These are phyloP conservation scores for Apiospora pterosperma DNA, from an alignment of 2,329 filamentous ascomycete species.

Conservation along the genomic window DNA sequence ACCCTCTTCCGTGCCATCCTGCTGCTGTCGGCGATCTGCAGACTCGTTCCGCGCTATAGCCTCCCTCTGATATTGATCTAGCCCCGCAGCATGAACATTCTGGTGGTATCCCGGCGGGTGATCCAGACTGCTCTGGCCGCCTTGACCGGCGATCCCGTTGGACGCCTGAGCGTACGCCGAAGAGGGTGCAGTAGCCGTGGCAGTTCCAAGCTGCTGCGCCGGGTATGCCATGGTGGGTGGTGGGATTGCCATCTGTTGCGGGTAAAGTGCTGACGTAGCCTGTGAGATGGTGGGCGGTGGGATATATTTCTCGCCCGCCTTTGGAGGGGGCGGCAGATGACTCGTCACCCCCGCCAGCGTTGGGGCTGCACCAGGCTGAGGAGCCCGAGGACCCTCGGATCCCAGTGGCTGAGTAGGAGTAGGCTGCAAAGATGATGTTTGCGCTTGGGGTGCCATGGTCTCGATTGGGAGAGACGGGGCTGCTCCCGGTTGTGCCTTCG, in stretches of 20 bases:
- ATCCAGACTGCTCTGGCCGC: constrained; percentile 27
- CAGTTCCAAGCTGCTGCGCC: constrained; percentile 41
- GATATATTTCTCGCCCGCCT: constrained; percentile 41
- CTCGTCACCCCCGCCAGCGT: constrained; percentile 31
- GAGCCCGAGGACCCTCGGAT: constrained; percentile 43
- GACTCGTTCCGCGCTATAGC: constrained; percentile 33
- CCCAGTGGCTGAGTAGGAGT: constrained; percentile 38
- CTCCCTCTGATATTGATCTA: constrained; percentile 43
- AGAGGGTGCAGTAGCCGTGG: constrained; percentile 32
- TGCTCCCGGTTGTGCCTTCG: constrained; percentile 46
- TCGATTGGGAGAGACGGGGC: constrained; percentile 39
- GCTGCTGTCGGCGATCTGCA: constrained; percentile 21
- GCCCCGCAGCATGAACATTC: constrained; percentile 49
- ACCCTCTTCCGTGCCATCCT: constrained; percentile 32
- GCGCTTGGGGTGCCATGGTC: constrained; percentile 34
- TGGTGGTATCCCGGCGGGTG: constrained; percentile 57
- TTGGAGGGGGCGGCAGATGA: constrained; percentile 48
- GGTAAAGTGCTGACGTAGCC: constrained; percentile 32
- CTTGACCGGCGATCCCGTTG: constrained; percentile 19
- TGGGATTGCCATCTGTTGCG: constrained; percentile 50
- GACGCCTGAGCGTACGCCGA: constrained; percentile 23
- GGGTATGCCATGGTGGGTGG: constrained; percentile 39
- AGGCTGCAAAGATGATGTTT: constrained; percentile 32
- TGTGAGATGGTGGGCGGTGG: constrained; percentile 28
- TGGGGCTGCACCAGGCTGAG: constrained; percentile 56